These are phyloP conservation scores for Calonectria pseudoturangicola DNA, from an alignment of 2,329 filamentous ascomycete species.

Conservation along the genomic window DNA sequence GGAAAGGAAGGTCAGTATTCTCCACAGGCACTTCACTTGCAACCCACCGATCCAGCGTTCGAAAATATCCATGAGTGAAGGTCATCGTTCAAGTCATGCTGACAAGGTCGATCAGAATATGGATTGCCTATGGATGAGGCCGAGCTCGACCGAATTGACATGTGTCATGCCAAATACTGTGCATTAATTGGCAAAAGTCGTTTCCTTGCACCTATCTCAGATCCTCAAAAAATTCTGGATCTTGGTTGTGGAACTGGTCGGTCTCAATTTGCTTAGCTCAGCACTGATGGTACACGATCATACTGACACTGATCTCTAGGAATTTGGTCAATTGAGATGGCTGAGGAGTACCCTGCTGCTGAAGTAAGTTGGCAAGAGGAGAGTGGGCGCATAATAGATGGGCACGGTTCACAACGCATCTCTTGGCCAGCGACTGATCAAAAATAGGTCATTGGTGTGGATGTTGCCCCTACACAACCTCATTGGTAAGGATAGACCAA, in stretches of 20 bases:
- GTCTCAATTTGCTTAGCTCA: not conserved
- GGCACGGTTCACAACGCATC: not conserved
- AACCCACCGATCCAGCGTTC: no score
- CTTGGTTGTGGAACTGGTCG: constrained; percentile 57
- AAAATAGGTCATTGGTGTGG: constrained; percentile 46
- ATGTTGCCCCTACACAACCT: constrained; percentile 50
- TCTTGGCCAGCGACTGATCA: constrained; percentile 13
- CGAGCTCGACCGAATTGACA: constrained; percentile 64
- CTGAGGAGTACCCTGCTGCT: constrained; percentile 53
- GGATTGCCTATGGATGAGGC: constrained; percentile 63
- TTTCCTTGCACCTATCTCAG: constrained; percentile 49
- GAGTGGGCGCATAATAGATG: no score
- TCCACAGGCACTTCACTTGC: not conserved
- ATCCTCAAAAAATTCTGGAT: constrained; percentile 56
- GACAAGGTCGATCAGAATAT: constrained; percentile 56
- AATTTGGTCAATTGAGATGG: constrained; percentile 62
- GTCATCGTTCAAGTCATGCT: not conserved
- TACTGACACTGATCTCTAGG: constrained; percentile 43
- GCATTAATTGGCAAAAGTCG: constrained; percentile 54
- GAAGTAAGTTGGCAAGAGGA: constrained; percentile 33
- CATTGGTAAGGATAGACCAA: constrained; percentile 39
- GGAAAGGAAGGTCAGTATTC: constrained; percentile 58
- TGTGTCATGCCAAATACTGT: constrained; percentile 62
- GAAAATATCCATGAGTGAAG: not conserved
- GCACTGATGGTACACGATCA: no score